Percentiles rank a stretch among this genome's conserved stretches.
These are phyloP conservation scores for Gossypium schwendimanii DNA, from an alignment of 441 rosid genomes.

Conservation along the genomic window DNA sequence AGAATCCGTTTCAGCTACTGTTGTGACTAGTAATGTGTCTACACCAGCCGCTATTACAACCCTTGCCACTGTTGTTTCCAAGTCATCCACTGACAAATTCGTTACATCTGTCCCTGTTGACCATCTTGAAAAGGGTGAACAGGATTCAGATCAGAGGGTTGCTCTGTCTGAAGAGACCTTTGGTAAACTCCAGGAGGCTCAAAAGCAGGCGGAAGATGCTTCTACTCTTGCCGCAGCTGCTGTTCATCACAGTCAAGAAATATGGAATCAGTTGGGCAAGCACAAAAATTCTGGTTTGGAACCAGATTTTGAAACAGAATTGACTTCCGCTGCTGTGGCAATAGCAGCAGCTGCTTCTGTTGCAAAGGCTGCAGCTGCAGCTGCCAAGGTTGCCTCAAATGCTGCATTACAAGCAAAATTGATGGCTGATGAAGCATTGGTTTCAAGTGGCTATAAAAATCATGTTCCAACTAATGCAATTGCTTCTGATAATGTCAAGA, in stretches of 20 bases:
- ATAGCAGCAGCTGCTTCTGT: slow-evolving; percentile 87
- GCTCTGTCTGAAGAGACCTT: slow-evolving; percentile 60
- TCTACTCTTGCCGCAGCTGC: slow-evolving; percentile 76
- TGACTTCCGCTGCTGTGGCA: slow-evolving; percentile 79
- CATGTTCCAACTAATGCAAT: slow-evolving; percentile 25
- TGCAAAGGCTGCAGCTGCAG: slow-evolving; percentile 97
- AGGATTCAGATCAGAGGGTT: slow-evolving; percentile 33
- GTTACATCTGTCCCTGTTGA: slow-evolving; percentile 35
- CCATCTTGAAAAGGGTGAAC: slow-evolving; percentile 30
- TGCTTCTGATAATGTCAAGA: slow-evolving; percentile 29
- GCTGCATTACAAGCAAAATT: slow-evolving; percentile 93
- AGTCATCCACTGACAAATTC: slow-evolving; percentile 34
- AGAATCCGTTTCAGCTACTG: slow-evolving; percentile 36
- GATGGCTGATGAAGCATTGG: slow-evolving; percentile 84
- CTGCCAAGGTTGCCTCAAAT: slow-evolving; percentile 85
- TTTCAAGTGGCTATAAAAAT: slow-evolving; percentile 24
- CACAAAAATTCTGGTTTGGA: slow-evolving; percentile 50
- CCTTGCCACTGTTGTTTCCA: slow-evolving; percentile 37
- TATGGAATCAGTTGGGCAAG: slow-evolving; percentile 69
- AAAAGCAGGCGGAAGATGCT: slow-evolving; percentile 75
- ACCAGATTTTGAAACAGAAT: slow-evolving; percentile 50
- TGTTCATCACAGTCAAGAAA: slow-evolving; percentile 51
- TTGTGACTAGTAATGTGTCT: slow-evolving; percentile 27
- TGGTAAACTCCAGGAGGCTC: slow-evolving; percentile 62
- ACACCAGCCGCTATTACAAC: slow-evolving; percentile 35